Conservation (phyloP, 257 asterid genomes). For the Gentiana macrophylla region DNA sequence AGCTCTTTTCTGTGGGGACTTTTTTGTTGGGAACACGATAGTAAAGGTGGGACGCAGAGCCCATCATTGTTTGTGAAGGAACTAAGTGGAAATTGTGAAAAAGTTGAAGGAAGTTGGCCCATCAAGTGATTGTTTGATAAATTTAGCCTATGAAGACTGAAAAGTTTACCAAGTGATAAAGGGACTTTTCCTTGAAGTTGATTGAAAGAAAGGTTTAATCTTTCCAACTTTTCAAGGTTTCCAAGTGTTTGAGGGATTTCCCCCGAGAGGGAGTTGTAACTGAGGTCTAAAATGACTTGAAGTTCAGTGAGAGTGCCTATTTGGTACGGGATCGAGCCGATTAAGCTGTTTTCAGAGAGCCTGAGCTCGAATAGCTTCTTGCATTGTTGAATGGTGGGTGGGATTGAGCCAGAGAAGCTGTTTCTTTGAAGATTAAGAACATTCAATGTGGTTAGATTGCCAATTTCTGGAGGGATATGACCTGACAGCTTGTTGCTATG, state of each 20-base stretch:
- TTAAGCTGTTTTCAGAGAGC: constrained; percentile 55
- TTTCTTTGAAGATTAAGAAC: constrained; percentile 62
- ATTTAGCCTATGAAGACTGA: constrained; percentile 67
- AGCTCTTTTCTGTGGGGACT: constrained; percentile 27
- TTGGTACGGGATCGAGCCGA: constrained; percentile 58
- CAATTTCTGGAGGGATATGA: constrained; percentile 58
- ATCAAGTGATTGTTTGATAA: constrained; percentile 53
- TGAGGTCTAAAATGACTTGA: constrained; percentile 75
- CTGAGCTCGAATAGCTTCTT: constrained; percentile 73
- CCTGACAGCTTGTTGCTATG: constrained; percentile 52
- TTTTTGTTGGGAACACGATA: constrained; percentile 30
- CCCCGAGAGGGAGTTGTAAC: constrained; percentile 54
- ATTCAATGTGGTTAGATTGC: constrained; percentile 58
- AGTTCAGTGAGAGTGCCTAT: constrained; percentile 59
- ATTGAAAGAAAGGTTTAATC: constrained; percentile 67
- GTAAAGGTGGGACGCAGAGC: constrained; percentile 74
- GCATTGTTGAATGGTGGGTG: constrained; percentile 56
- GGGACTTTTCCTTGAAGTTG: constrained; percentile 54
- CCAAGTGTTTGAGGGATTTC: constrained; percentile 68
- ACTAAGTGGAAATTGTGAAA: constrained; percentile 45
- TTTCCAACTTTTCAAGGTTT: constrained; percentile 54
- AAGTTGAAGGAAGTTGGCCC: constrained; percentile 52
- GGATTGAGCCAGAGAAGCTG: constrained; percentile 60
- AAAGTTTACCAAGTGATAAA: constrained; percentile 40
- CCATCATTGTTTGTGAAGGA: constrained; percentile 44